phyloP scores from a whole-genome alignment of 257 asterid species.

The Nicotiana sylvestris region DNA sequence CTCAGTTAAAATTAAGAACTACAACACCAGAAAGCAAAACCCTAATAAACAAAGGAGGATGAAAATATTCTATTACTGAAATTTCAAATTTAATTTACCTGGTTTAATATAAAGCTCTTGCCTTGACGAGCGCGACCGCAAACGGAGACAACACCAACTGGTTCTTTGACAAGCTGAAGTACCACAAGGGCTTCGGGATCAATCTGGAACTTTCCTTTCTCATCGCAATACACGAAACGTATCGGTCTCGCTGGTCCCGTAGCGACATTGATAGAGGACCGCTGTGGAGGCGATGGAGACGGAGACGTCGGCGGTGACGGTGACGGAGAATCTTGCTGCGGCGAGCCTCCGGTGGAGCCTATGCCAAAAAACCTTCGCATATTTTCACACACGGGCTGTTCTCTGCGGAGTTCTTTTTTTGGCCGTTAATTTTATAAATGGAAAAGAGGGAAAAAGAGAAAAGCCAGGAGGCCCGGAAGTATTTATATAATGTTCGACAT shows the following conservation, averaged over 20 bases:
- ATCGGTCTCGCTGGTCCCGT: slow-evolving; percentile 90
- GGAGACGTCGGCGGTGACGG: slow-evolving; percentile 27
- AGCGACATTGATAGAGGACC: slow-evolving; percentile 30
- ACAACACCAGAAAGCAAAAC: slow-evolving; percentile 10
- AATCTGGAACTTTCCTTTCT: slow-evolving; percentile 79
- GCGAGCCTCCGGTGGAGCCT: slow-evolving; percentile 50
- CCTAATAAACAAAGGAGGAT: not conserved
- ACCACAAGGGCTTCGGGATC: slow-evolving; percentile 94
- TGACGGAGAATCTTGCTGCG: slow-evolving; percentile 23
- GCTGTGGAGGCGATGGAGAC: slow-evolving; percentile 35
- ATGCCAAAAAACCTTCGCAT: slow-evolving; percentile 55
- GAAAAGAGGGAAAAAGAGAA: not conserved
- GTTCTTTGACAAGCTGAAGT: slow-evolving; percentile 90
- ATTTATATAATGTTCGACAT: not conserved
- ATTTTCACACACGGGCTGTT: not conserved
- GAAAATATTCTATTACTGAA: not conserved
- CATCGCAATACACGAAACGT: slow-evolving; percentile 85
- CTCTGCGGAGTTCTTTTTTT: not conserved
- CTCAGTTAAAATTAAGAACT: not conserved
- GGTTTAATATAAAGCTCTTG: slow-evolving; percentile 83
- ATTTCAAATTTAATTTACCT: slow-evolving; percentile 37
- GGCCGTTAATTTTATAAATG: not conserved
- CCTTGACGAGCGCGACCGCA: slow-evolving; percentile 99
- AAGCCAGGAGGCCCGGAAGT: not conserved
- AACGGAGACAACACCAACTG: slow-evolving; percentile 93